Base-by-base conservation (phyloP, 1,284 basidiomycete species). In the Termitomyces sp. region DNA sequence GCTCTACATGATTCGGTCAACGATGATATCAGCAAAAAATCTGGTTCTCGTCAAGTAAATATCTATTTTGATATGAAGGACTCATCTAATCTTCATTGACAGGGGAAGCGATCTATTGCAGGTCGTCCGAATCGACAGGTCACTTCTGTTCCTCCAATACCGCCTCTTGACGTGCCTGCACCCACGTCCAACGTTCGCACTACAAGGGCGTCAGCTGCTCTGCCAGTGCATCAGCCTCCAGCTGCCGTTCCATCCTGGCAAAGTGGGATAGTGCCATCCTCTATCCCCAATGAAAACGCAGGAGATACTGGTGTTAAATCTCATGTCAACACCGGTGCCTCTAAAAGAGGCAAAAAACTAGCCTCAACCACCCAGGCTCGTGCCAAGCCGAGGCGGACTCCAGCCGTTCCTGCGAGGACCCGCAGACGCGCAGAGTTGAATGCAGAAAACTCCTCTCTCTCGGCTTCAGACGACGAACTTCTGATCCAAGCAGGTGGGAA, bases 271-370 rank as follows among this genome's bases (percentile, higher is more conserved):
- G 63, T 75, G 31, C 72, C 73, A 11, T 74, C 73, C 1, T 76
- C 74, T 19, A 54, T 72, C 10, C 72, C 72, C 2, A 69, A 72
- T 16, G 68, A 76, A 60, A 71, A 73, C 56, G 37, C 56, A 18
- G 41, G 21, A 8, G 46, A 44, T 28, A 19, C 37, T 33, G 19
- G 35, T 16, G 24, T n/a, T 19, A 46, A 38, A 35, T 21, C 35
- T 40, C 41, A 34, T 16, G 31, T n/a, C 38, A 39, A 57, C 9
- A 10, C n/a, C 6, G 18, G n/a, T 28, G 16, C 19, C 16, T 37
- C 45, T 18, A 35, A 37, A 26, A 16, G 14, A 21, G 45, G 33
- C n/a, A 46, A 35, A 14, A 38, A 45, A 45, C 58, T 38, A 41
- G 49, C 46, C 47, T 44, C 49, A 16, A 49, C n/a, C 38, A 19